Conservation (phyloP, 805 yeast genomes). For the Starmerella kuoi region DNA sequence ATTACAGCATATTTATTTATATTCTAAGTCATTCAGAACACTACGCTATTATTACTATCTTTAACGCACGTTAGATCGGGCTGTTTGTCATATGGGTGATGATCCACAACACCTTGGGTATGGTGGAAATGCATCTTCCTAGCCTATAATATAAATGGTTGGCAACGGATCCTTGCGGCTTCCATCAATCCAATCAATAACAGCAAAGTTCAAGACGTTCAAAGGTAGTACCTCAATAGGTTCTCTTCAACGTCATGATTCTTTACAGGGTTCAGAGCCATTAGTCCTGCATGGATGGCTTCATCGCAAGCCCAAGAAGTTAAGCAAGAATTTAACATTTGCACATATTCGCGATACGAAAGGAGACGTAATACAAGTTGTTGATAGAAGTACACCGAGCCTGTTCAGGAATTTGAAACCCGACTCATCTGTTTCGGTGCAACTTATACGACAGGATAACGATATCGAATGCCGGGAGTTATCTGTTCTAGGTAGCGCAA, state of each 20-base stretch:
- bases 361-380: conserved; percentile 56
- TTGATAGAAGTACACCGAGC: conserved; percentile 32
- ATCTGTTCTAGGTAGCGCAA: conserved; percentile 50
- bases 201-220: background rate
- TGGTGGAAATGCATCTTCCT: too few species aligned
- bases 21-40: too few species aligned
- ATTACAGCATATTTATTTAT: too few species aligned
- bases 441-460: conserved; percentile 31
- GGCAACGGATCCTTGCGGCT: background rate
- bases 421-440: conserved; percentile 63
- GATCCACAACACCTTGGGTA: too few species aligned
- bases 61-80: too few species aligned
- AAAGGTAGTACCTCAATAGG: background rate
- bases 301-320: conserved; percentile 55
- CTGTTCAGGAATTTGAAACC: conserved; percentile 41
- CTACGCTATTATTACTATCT: too few species aligned
- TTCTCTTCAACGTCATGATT: too few species aligned
- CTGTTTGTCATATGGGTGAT: too few species aligned
- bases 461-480: conserved; percentile 47
- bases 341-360: conserved; percentile 61
- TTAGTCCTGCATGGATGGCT: conserved; percentile 73
- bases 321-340: conserved; percentile 55
- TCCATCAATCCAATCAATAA: background rate
- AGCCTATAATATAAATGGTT: too few species aligned
- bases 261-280: too few species aligned